Base-by-base conservation (phyloP, 148 eudicot genomes). In the Polygonum aviculare region DNA sequence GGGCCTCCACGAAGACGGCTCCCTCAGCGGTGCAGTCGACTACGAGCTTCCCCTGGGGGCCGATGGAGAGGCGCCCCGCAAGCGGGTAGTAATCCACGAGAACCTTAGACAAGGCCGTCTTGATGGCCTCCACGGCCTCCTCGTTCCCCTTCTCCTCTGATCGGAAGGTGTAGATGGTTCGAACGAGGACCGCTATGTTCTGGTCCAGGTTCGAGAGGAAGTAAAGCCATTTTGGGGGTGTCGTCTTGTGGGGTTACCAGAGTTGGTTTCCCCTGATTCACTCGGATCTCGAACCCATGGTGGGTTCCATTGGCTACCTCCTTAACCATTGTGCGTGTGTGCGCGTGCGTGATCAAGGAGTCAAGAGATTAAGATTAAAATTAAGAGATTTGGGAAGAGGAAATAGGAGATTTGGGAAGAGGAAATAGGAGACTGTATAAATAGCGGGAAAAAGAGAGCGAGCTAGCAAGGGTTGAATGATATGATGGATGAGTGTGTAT, bases 21-120 rank as follows among this genome's bases (percentile, higher is more conserved):
- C 88, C 87, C n/a, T 80, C 83, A 9, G 72, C 81, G 4, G 70
- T 84, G 78, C 91, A 88, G 36, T 88, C 83, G 1, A 88, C 80
- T 7, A 83, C 77, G 22, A 86, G 87, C 84, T 85, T 86, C 3
- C 88, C 86, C 33, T 81, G 78, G 11, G 82, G 54, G 78, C 86
- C 82, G 35, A 83, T 81, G 1, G 81, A 81, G 0, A 88, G 84
- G 31, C 89, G 79, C 40, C 91, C 91, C 0, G 86, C 86, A 40
- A 88, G 76, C 0, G 91, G 91, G 77, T 88, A 86, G 78, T 79
- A 85, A 3, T 81, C 75, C 19, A 88, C 88, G 15, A 88, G 79
- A 49, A 84, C 50, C 86, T 78, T 88, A 3, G 81, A 76, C 10
- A 88, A 57, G 36, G 90, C 80, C 0, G 76, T 80, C 72, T 59